Conservation (phyloP, 75 land plant species). For the Chamaecyparis obtusa region DNA sequence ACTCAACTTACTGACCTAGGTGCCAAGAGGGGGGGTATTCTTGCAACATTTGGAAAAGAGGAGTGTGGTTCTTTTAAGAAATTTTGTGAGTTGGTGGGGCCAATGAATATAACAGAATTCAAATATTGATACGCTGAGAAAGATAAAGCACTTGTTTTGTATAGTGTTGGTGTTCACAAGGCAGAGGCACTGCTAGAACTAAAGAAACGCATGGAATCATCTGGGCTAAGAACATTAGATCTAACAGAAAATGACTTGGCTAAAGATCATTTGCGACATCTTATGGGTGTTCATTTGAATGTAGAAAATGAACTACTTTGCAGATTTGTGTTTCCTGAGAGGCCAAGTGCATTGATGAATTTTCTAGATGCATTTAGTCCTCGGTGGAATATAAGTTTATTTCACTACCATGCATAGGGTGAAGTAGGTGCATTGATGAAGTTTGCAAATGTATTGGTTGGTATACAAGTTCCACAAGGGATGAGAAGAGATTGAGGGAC, state of each 20-base stretch:
- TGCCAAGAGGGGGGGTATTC: constrained; percentile 53
- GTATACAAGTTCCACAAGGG: constrained; percentile 40
- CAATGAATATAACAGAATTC: constrained; percentile 53
- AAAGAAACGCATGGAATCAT: constrained; percentile 19
- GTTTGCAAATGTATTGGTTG: constrained; percentile 57
- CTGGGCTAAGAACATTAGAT: constrained; percentile 20
- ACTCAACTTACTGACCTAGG: constrained; percentile 62
- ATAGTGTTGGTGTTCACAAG: constrained; percentile 31
- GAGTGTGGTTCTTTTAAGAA: constrained; percentile 44
- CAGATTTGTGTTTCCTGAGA: constrained; percentile 56
- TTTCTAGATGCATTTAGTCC: constrained; percentile 51
- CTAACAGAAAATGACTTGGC: constrained; percentile 33
- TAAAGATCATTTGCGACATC: constrained; percentile 39
- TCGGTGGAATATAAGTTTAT: constrained; percentile 51
- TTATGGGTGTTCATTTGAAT: constrained; percentile 43
- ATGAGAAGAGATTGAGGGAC: no score
- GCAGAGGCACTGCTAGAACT: constrained; percentile 24
- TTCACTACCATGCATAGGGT: constrained; percentile 58
- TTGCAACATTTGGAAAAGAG: constrained; percentile 48
- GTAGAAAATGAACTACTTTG: constrained; percentile 44
- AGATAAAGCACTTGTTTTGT: constrained; percentile 48
- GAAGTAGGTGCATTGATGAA: no score
- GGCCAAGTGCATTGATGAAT: constrained; percentile 52
- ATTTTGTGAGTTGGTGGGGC: constrained; percentile 41
- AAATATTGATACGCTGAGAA: constrained; percentile 35